Conservation (phyloP, 108 stramenopile genomes). For the Chaetoceros tenuissimus region DNA sequence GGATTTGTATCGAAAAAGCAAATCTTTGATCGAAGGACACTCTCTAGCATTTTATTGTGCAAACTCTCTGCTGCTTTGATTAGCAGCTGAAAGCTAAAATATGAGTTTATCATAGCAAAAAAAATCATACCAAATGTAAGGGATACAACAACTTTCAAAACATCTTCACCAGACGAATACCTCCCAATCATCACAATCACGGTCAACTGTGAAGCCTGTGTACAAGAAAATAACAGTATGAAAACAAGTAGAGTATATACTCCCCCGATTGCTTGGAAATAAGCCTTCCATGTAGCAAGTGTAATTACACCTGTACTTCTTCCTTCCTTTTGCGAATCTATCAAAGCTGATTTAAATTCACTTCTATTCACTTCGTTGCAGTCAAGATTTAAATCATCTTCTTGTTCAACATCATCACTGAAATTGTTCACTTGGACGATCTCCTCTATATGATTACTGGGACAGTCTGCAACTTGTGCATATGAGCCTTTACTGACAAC, state of each 20-base stretch:
- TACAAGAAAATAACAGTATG: slow-evolving; percentile 44
- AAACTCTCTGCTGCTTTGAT: slow-evolving; percentile 64
- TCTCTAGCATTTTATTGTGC: slow-evolving; percentile 68
- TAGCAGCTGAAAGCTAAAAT: slow-evolving; percentile 31
- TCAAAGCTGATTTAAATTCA: neutral
- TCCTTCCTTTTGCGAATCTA: slow-evolving; percentile 43
- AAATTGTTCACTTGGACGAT: too few species aligned
- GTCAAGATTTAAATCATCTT: too few species aligned
- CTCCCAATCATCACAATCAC: slow-evolving; percentile 45
- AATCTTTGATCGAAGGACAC: slow-evolving; percentile 77
- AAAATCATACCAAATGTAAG: slow-evolving; percentile 35
- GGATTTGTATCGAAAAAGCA: slow-evolving; percentile 92
- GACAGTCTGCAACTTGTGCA: slow-evolving; percentile 64
- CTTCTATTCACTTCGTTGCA: neutral
- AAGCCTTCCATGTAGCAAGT: slow-evolving; percentile 56
- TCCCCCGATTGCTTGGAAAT: slow-evolving; percentile 62
- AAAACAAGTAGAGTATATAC: slow-evolving; percentile 29
- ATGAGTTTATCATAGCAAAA: slow-evolving; percentile 40
- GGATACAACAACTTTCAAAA: slow-evolving; percentile 34
- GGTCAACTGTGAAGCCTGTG: slow-evolving; percentile 49
- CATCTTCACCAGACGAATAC: slow-evolving; percentile 50
- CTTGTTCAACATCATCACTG: too few species aligned
- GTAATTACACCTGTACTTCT: slow-evolving; percentile 62
- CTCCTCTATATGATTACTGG: slow-evolving; percentile 53
- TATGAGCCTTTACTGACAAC: slow-evolving; percentile 45